Evolutionary conservation across 306 rosid genomes (phyloP), one percentile per base, ranked within the genome.

Genomic region (Casuarina glauca): DNA sequence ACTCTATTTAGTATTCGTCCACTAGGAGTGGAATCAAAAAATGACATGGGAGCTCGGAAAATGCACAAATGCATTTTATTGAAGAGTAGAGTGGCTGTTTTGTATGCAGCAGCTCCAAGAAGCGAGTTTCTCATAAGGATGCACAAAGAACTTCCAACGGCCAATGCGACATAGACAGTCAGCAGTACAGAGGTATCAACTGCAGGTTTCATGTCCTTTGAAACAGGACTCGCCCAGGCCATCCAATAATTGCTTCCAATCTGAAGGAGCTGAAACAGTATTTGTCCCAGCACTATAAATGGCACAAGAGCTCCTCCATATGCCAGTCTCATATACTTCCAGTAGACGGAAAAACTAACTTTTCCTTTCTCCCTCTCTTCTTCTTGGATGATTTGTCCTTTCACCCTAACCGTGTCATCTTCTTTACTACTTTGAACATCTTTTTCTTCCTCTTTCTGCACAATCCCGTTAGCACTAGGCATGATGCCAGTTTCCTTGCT

Each of bases 211-310:
- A 76, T 78, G 19, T 89, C 98, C 42, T 76, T 50, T 19, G 98
- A 92, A 66, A 81, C 77, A 3, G 97, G 97, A 83, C 91, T 85
- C 44, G 96, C 97, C 97, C 93, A 94, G 67, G 95, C 92, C 92
- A 92, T 94, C 97, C 97, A 94, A 77, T 92, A 94, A 79, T 92
- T 89, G 86, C 97, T 92, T 80, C 90, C 97, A 77, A 94, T 90
- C 88, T 92, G 98, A 82, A 92, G 87, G 74, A 71, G 11, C 84
- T 92, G 94, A 78, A 90, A 90, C 43, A 94, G 81, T 83, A 83
- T 76, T 72, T 89, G 89, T 61, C 85, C 85, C 66, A 94, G 81
- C 80, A 94, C 78, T 81, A 94, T 81, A 70, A 94, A 75, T 3
- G 97, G 98, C 68, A 88, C 94, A 35, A 94, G 94, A 74, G 89